These are phyloP conservation scores for Ogataea wickerhamii DNA, from an alignment of 805 yeast species.

Conservation along the genomic window DNA sequence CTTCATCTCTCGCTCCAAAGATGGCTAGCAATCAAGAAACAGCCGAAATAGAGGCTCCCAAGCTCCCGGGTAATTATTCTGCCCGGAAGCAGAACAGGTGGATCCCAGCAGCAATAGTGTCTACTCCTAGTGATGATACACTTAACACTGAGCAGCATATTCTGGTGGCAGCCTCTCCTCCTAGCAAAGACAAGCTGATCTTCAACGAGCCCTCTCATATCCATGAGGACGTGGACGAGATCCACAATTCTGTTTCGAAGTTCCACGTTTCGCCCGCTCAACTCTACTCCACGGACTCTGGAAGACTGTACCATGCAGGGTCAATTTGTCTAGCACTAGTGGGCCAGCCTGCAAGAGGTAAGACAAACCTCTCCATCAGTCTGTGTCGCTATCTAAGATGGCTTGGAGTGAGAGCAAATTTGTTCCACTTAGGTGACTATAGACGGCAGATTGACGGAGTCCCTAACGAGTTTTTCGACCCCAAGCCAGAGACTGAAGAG, in stretches of 20 bases:
- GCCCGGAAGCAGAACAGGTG: constrained; percentile 54
- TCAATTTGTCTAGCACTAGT: constrained; percentile 82
- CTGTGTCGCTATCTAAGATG: constrained; percentile 89
- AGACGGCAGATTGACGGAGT: constrained; percentile 59
- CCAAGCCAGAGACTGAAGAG: constrained; percentile 42
- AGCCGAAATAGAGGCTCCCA: constrained; percentile 40
- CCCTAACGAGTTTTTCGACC: constrained; percentile 68
- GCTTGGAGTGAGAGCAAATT: constrained; percentile 91
- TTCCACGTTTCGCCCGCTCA: constrained; percentile 86
- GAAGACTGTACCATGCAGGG: constrained; percentile 93
- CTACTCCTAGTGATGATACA: constrained; percentile 12
- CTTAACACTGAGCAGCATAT: background rate
- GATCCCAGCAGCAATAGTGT: constrained; percentile 28
- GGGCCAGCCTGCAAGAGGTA: constrained; percentile 95
- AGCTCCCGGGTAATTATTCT: constrained; percentile 48
- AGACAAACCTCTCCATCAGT: constrained; percentile 88
- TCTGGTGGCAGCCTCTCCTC: constrained; percentile 1
- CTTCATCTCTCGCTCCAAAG: too few species aligned
- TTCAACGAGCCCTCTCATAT: constrained; percentile 2
- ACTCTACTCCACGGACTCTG: constrained; percentile 86
- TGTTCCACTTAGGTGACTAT: constrained; percentile 90
- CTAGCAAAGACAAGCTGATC: background rate
- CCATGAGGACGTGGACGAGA: constrained; percentile 47
- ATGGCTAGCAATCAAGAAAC: constrained; percentile 2
- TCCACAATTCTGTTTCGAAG: constrained; percentile 60